phyloP scores from a whole-genome alignment of 2,329 filamentous ascomycete genomes.

The Davidsoniella virescens region DNA sequence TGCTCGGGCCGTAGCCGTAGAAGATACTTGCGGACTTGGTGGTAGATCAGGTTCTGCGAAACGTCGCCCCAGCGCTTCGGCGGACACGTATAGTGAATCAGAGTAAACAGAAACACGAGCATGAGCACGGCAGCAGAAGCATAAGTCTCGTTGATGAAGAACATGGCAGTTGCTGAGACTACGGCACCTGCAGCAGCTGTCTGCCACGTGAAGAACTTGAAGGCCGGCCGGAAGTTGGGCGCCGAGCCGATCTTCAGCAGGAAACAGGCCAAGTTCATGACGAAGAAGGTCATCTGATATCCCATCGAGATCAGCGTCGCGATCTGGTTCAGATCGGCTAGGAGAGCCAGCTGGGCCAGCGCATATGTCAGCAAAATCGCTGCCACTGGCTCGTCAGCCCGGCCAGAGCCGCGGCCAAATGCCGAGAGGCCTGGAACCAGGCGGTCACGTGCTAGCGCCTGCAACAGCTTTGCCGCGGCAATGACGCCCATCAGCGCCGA shows the following conservation, averaged over 20 bases:
- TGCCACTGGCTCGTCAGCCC: conserved; percentile 20
- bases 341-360: conserved; percentile 62
- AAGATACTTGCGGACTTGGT: conserved; percentile 75
- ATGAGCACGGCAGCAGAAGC: conserved; percentile 59
- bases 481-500: conserved; percentile 79
- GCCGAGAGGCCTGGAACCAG: conserved; percentile 59
- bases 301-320: conserved; percentile 83
- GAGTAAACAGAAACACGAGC: conserved; percentile 58
- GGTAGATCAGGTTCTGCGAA: conserved; percentile 72
- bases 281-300: conserved; percentile 83
- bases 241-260: conserved; percentile 73
- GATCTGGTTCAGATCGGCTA: conserved; percentile 75
- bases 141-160: conserved; percentile 73
- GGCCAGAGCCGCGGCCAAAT: conserved; percentile 32
- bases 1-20: conserved; percentile 72
- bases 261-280: conserved; percentile 78
- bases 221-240: conserved; percentile 75
- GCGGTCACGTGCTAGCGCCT: conserved; percentile 65
- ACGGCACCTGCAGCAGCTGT: conserved; percentile 61
- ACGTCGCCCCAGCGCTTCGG: conserved; percentile 86
- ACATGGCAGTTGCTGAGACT: conserved; percentile 69
- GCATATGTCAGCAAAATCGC: conserved; percentile 58
- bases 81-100: conserved; percentile 73
- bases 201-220: conserved; percentile 79
- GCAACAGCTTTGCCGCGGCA: conserved; percentile 67